phyloP scores from a whole-genome alignment of 306 rosid species.

The Cicer cuneatum region DNA sequence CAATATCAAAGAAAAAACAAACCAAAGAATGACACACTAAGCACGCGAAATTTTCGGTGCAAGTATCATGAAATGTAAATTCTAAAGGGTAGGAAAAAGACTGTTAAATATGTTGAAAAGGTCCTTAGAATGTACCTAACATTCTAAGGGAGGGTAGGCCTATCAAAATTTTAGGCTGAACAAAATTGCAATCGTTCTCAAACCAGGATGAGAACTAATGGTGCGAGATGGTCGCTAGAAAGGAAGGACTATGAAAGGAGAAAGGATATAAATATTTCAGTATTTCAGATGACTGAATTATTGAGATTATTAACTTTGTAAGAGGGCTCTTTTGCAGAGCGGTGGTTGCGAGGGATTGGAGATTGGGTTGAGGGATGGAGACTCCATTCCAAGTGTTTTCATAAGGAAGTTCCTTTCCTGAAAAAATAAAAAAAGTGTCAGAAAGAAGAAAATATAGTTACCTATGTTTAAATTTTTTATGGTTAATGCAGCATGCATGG shows the following conservation, averaged over 20 bases:
- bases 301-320: constrained; percentile 71
- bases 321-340: constrained; percentile 93
- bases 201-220: constrained; percentile 52
- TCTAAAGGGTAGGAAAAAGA: constrained; percentile 49
- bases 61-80: constrained; percentile 43
- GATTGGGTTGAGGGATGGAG: constrained; percentile 66
- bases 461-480: constrained; percentile 12
- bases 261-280: constrained; percentile 39
- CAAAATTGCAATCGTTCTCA: constrained; percentile 68
- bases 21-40: constrained; percentile 79
- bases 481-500: constrained; percentile 25
- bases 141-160: constrained; percentile 66
- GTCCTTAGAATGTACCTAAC: constrained; percentile 72
- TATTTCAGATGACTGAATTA: constrained; percentile 50
- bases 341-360: constrained; percentile 79
- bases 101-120: constrained; percentile 60
- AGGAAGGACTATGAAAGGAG: constrained; percentile 36
- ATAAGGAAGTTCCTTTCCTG: constrained; percentile 98
- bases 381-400: constrained; percentile 94
- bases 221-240: constrained; percentile 41
- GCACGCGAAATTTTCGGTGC: constrained; percentile 57
- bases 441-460: constrained; percentile 38
- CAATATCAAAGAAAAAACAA: constrained; percentile 54
- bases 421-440: constrained; percentile 38
- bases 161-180: constrained; percentile 78